phyloP scores from a whole-genome alignment of 2,329 filamentous ascomycete genomes.

The Sarocladium brachiariae region DNA sequence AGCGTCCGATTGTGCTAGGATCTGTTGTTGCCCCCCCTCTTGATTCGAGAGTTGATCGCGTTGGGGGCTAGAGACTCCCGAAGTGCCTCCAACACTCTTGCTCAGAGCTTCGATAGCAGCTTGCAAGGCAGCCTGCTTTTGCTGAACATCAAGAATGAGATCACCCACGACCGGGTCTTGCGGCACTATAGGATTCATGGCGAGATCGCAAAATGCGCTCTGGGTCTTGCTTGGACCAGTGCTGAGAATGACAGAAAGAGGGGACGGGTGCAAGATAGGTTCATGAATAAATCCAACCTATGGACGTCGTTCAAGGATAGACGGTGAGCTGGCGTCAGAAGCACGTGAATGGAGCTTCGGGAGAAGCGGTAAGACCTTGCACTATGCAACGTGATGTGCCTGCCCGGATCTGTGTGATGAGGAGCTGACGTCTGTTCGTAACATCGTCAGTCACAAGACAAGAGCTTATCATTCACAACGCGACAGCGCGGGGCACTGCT shows the following conservation, averaged over 20 bases:
- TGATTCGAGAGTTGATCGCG: background rate
- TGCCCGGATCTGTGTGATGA: background rate
- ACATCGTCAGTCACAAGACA: background rate
- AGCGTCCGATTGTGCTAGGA: background rate
- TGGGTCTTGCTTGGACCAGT: too few species aligned
- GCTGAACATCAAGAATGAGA: constrained; percentile 33
- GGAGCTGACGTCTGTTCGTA: background rate
- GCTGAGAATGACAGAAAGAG: too few species aligned
- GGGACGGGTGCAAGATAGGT: too few species aligned
- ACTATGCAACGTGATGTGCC: background rate
- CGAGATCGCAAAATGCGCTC: too few species aligned
- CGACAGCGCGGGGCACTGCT: constrained; percentile 1
- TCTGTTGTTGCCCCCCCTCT: background rate
- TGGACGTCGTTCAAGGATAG: too few species aligned
- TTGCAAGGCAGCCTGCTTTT: constrained; percentile 34
- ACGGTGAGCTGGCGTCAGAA: too few species aligned
- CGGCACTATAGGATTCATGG: background rate
- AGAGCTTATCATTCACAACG: background rate
- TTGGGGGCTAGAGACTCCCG: too few species aligned
- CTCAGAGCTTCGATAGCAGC: constrained; percentile 33
- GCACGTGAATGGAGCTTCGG: background rate
- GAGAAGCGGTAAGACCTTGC: background rate
- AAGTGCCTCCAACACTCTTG: constrained; percentile 18
- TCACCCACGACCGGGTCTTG: constrained; percentile 19
- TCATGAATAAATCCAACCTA: too few species aligned